Evolutionary conservation across 2,329 filamentous ascomycete species (phyloP).

Genomic region (Colletotrichum sp.): DNA sequence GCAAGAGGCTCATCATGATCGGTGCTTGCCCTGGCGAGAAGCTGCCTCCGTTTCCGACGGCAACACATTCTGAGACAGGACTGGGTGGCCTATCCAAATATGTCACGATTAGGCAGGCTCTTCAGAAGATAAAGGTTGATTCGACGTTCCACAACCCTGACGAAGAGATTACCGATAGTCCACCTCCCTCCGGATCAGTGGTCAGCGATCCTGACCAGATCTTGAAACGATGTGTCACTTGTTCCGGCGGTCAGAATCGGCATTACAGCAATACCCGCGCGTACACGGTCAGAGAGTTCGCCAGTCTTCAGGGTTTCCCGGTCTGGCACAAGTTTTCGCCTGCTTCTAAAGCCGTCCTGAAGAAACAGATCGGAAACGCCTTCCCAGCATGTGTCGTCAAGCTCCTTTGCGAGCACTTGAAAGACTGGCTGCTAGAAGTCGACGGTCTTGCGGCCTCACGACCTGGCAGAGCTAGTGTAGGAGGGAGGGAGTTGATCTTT

Average conservation of each 20-base stretch:
- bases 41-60: conserved; percentile 68
- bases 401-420: conserved; percentile 54
- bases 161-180: conserved; percentile 23
- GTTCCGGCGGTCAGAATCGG: conserved; percentile 64
- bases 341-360: conserved; percentile 38
- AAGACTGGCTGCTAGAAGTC: conserved; percentile 47
- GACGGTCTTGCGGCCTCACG: conserved; percentile 36
- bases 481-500: conserved; percentile 2
- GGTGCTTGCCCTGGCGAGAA: conserved; percentile 71
- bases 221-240: conserved; percentile 67
- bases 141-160: conserved; percentile 43
- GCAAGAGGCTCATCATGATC: conserved; percentile 61
- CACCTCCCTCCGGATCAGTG: conserved; percentile 34
- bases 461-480: neutral
- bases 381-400: conserved; percentile 69
- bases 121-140: conserved; percentile 36
- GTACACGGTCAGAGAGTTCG: conserved; percentile 72
- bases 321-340: conserved; percentile 60
- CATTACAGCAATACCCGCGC: conserved; percentile 69
- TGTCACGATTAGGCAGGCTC: conserved; percentile 49
- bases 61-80: conserved; percentile 60
- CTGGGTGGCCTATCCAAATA: conserved; percentile 37
- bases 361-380: conserved; percentile 79
- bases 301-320: conserved; percentile 74
- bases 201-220: conserved; percentile 45